Conservation (phyloP, 1,284 basidiomycete species). For the Caloboletus firmus region DNA sequence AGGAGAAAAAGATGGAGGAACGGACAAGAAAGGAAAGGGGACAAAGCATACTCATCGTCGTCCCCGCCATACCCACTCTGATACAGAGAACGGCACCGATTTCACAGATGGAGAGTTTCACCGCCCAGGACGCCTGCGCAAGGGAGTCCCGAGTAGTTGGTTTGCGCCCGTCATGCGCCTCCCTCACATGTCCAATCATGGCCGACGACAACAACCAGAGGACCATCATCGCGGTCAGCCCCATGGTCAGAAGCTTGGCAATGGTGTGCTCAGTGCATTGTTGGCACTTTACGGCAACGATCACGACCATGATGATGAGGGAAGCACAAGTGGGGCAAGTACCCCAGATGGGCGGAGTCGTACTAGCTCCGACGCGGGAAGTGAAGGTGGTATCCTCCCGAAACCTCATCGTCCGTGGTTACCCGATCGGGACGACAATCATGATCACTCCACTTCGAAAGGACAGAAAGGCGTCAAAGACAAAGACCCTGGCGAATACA, state of each 20-base stretch:
- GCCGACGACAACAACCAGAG: constrained; percentile 13
- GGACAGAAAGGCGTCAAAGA: not conserved
- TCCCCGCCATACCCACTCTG: constrained; percentile 4
- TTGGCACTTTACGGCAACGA: constrained; percentile 52
- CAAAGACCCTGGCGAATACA: constrained; percentile 5
- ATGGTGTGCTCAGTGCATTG: constrained; percentile 53
- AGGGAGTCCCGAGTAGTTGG: constrained; percentile 23
- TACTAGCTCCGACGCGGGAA: constrained; percentile 22
- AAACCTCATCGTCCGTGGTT: constrained; percentile 27
- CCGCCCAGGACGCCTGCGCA: constrained; percentile 16
- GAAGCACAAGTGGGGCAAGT: constrained; percentile 29
- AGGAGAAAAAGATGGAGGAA: not conserved
- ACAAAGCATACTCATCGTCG: constrained; percentile 1
- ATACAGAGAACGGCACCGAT: constrained; percentile 12
- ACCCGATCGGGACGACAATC: constrained; percentile 3
- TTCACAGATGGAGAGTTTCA: not conserved
- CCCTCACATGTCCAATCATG: constrained; percentile 1
- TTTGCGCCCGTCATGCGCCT: constrained; percentile 6
- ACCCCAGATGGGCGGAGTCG: constrained; percentile 28
- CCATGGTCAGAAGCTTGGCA: constrained; percentile 30
- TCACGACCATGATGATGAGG: constrained; percentile 34
- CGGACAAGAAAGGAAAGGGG: constrained; percentile 10
- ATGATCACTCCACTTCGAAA: constrained; percentile 1
- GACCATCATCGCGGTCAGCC: constrained; percentile 10
- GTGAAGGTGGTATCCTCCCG: constrained; percentile 20